Evolutionary conservation across 2,329 filamentous ascomycete species (phyloP), one percentile per base, ranked within the genome.

Genomic region (Sporothrix pallida): DNA sequence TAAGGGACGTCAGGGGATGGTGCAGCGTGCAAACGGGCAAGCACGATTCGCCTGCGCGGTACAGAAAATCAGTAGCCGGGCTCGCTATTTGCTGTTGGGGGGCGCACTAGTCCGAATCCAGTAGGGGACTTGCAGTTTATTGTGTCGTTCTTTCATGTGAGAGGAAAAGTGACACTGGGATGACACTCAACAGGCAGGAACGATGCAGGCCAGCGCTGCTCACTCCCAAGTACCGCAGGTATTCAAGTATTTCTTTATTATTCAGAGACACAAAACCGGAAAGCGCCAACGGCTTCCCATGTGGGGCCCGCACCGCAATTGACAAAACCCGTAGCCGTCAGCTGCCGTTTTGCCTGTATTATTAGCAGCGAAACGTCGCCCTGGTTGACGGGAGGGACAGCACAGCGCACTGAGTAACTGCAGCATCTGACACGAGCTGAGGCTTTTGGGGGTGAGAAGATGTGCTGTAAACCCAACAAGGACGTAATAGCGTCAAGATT

Each of bases 101-200:
- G 37, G 54, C 44, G 58, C 23, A 31, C 72, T 73, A 71, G 20
- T 23, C 67, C 62, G 13, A 50, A 68, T 72, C 44, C 50, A 58
- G 62, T 8, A 42, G 31, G 48, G 62, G 17, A 6, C 46, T n/a
- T 48, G 42, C 62, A 48, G 42, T 15, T 42, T 48, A 15, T 65
- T 42, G 20, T 17, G 26, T 54, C 31, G 31, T 20, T 72, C 13
- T 72, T 69, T 67, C 71, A 72, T 67, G 71, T 72, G 71, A 50
- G 69, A 72, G 44, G 20, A 13, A 8, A 8, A 8, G 52, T 54
- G 52, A 54, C 50, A 52, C 52, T 54, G 2, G n/a, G 20, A 26
- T 46, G 62, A 44, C 42, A 67, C 62, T 26, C 42, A 48, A 48
- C 23, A 7, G 42, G 62, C 62, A 67, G 62, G 62, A 20, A 44